phyloP scores from a whole-genome alignment of 2,329 filamentous ascomycete genomes.

The Fusarium continuum region DNA sequence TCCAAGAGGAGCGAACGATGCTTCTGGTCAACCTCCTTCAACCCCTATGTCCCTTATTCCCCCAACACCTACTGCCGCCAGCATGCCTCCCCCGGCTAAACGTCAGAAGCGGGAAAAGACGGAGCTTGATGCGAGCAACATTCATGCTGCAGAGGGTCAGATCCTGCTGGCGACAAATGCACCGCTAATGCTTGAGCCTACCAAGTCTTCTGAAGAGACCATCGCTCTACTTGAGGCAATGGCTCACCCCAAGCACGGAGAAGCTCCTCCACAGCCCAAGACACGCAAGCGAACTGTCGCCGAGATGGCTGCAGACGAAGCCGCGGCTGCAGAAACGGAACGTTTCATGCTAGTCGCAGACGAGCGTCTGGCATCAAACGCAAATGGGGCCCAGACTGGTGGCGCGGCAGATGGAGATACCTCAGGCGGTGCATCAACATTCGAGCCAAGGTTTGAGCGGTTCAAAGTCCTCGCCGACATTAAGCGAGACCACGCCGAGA shows the following conservation, averaged over 20 bases:
- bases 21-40: constrained; percentile 68
- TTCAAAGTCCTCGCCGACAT: constrained; percentile 94
- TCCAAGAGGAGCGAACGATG: constrained; percentile 60
- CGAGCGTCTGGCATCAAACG: constrained; percentile 75
- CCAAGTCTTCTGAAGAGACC: constrained; percentile 72
- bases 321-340: constrained; percentile 86
- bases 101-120: constrained; percentile 75
- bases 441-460: constrained; percentile 86
- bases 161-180: constrained; percentile 78
- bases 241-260: constrained; percentile 79
- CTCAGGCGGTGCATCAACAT: constrained; percentile 74
- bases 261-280: constrained; percentile 83
- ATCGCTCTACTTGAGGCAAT: constrained; percentile 76
- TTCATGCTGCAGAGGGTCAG: constrained; percentile 79
- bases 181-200: constrained; percentile 80
- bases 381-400: constrained; percentile 65
- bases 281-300: constrained; percentile 92
- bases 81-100: constrained; percentile 70
- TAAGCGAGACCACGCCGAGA: constrained; percentile 78
- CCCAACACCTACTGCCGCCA: constrained; percentile 68
- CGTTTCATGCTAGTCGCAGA: constrained; percentile 93
- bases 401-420: constrained; percentile 75
- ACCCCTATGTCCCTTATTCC: constrained; percentile 70
- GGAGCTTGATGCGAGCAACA: constrained; percentile 78
- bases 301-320: constrained; percentile 94